phyloP scores from a whole-genome alignment of 2,329 filamentous ascomycete genomes.

The Fusarium sp. region DNA sequence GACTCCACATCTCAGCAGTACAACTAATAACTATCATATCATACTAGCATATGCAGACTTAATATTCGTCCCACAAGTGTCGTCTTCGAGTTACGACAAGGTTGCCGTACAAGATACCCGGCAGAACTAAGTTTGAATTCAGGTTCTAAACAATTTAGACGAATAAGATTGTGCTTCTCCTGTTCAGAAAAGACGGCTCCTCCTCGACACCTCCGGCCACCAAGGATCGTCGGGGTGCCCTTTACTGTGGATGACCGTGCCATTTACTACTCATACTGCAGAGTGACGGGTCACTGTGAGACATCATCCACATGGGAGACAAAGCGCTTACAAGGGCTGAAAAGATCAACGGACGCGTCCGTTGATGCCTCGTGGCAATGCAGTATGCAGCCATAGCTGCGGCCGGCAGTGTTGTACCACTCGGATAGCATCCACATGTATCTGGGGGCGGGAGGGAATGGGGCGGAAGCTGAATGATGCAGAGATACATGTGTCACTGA shows the following conservation, averaged over 20 bases:
- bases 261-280: slow-evolving; percentile 1
- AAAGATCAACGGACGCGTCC: not conserved
- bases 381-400: slow-evolving; percentile 18
- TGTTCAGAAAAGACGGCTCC: not conserved
- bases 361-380: not conserved
- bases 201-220: not conserved
- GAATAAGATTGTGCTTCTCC: not conserved
- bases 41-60: not conserved
- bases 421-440: not conserved
- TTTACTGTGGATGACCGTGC: not conserved
- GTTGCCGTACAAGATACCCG: not conserved
- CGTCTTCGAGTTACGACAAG: not conserved
- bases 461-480: not conserved
- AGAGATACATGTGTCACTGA: not conserved
- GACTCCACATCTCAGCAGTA: not conserved
- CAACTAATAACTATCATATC: slow-evolving; percentile 5
- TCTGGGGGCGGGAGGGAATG: not conserved
- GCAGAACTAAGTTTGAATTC: not conserved
- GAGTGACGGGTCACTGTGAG: slow-evolving; percentile 16
- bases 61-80: not conserved
- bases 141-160: too few relatives aligned
- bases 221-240: not conserved
- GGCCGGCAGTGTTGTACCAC: slow-evolving; percentile 2
- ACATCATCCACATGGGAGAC: slow-evolving; percentile 3
- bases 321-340: slow-evolving; percentile 7